These are phyloP conservation scores for Berberis thunbergii DNA, from an alignment of 164 flowering plant genomes.

Conservation along the genomic window DNA sequence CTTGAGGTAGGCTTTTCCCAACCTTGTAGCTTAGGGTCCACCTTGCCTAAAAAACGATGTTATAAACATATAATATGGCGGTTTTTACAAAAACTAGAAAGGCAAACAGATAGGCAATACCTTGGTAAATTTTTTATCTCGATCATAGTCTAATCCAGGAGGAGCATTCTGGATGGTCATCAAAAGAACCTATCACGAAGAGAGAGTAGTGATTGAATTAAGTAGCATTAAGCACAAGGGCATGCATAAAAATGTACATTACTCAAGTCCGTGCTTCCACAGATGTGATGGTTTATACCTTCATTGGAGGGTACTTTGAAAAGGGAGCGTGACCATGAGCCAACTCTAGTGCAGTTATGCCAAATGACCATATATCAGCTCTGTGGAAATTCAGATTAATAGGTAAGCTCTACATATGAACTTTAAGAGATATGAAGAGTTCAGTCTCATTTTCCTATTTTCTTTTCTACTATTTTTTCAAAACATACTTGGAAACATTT, in stretches of 20 bases:
- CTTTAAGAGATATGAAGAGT: too few species aligned
- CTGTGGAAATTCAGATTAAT: slow-evolving; percentile 24
- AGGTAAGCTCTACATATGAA: too few species aligned
- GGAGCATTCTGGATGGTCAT: slow-evolving; percentile 77
- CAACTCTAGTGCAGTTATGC: slow-evolving; percentile 95
- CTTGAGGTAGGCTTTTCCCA: too few species aligned
- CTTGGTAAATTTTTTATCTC: slow-evolving; percentile 85
- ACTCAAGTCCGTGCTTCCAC: not conserved
- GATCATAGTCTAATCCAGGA: slow-evolving; percentile 81
- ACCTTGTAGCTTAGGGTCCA: too few species aligned
- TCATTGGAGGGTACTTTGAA: slow-evolving; percentile 98
- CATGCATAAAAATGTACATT: not conserved
- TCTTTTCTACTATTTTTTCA: too few species aligned
- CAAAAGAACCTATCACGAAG: slow-evolving; percentile 58
- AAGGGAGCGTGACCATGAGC: slow-evolving; percentile 99
- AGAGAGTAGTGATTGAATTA: slow-evolving; percentile 1
- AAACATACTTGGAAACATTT: too few species aligned
- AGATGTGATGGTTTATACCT: slow-evolving; percentile 32
- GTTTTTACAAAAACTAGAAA: too few species aligned
- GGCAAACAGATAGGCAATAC: slow-evolving; percentile 20
- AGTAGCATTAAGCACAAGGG: not conserved
- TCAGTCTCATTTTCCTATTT: too few species aligned
- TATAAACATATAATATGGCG: too few species aligned
- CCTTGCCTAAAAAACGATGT: too few species aligned
- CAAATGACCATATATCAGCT: slow-evolving; percentile 99